Evolutionary conservation across 768 basidiomycete genomes (phyloP).

Genomic region (Exidia glandulosa): DNA sequence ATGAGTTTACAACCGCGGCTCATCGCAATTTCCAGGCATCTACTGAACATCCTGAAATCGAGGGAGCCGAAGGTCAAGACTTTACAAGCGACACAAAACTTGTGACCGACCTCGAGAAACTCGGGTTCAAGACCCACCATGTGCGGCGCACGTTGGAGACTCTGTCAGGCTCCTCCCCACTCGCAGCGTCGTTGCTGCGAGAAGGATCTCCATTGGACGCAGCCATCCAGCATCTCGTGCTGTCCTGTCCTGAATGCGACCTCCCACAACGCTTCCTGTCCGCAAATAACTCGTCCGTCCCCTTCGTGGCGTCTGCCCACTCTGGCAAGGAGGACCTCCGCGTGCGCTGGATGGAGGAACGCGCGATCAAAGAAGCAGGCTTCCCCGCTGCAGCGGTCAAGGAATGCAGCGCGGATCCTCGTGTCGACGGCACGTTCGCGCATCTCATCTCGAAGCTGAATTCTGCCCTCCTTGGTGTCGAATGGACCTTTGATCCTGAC

Average conservation of each 20-base stretch:
- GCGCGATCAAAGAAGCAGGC: slow-evolving; percentile 72
- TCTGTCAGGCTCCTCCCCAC: slow-evolving; percentile 42
- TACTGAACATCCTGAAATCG: slow-evolving; percentile 37
- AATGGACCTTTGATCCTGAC: slow-evolving; percentile 23
- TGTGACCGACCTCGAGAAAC: slow-evolving; percentile 41
- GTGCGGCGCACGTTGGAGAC: slow-evolving; percentile 42
- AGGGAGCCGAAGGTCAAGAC: slow-evolving; percentile 15
- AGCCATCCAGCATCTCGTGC: slow-evolving; percentile 72
- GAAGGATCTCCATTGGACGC: slow-evolving; percentile 59
- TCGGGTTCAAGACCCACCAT: slow-evolving; percentile 58
- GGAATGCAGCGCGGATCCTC: slow-evolving; percentile 30
- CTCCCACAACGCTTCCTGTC: slow-evolving; percentile 66
- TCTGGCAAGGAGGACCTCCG: slow-evolving; percentile 53
- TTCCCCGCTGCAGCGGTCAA: slow-evolving; percentile 66
- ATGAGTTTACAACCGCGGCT: not conserved
- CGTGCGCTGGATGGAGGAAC: slow-evolving; percentile 69
- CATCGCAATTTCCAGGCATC: slow-evolving; percentile 29
- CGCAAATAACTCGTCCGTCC: slow-evolving; percentile 48
- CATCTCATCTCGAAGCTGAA: slow-evolving; percentile 46
- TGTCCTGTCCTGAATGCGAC: slow-evolving; percentile 80
- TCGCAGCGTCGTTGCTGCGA: slow-evolving; percentile 50
- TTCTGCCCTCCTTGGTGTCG: slow-evolving; percentile 39
- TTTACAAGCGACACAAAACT: slow-evolving; percentile 26
- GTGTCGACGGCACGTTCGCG: slow-evolving; percentile 38
- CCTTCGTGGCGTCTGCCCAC: slow-evolving; percentile 58